phyloP scores from a whole-genome alignment of 495 filamentous ascomycete species.

The Letharia lupina region DNA sequence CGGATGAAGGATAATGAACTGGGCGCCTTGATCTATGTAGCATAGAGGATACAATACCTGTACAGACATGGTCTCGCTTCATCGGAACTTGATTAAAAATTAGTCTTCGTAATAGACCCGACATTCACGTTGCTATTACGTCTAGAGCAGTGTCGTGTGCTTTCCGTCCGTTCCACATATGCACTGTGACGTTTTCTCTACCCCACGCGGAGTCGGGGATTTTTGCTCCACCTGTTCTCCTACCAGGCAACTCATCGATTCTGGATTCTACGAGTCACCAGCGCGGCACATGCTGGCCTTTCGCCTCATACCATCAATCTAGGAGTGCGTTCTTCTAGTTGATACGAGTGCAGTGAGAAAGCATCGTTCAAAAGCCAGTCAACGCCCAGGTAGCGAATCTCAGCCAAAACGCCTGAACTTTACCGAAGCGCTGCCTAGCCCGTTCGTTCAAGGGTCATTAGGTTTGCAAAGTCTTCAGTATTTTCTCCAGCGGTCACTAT shows the following conservation, averaged over 20 bases:
- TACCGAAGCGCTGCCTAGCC: background rate
- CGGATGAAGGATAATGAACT: slow-evolving; percentile 36
- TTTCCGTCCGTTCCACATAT: background rate
- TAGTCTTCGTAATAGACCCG: too few species aligned
- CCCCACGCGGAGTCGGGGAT: background rate
- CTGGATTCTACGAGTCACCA: too few species aligned
- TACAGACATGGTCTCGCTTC: background rate
- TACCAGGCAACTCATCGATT: background rate
- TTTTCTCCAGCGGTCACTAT: background rate
- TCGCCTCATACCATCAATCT: background rate
- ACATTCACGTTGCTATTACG: too few species aligned
- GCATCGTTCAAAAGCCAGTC: background rate
- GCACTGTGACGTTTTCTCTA: background rate
- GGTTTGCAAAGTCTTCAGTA: background rate
- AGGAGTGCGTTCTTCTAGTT: background rate
- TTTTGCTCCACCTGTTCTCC: background rate
- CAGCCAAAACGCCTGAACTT: slow-evolving; percentile 1
- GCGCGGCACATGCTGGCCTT: background rate
- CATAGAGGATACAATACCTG: background rate
- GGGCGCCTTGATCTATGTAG: background rate
- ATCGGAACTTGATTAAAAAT: background rate
- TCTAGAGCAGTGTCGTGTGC: background rate
- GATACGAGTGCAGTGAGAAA: background rate
- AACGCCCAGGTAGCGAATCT: background rate
- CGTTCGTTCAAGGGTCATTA: background rate